Evolutionary conservation across 2,329 filamentous ascomycete species (phyloP), one percentile per base, ranked within the genome.

Genomic region (Lachnellula arida): DNA sequence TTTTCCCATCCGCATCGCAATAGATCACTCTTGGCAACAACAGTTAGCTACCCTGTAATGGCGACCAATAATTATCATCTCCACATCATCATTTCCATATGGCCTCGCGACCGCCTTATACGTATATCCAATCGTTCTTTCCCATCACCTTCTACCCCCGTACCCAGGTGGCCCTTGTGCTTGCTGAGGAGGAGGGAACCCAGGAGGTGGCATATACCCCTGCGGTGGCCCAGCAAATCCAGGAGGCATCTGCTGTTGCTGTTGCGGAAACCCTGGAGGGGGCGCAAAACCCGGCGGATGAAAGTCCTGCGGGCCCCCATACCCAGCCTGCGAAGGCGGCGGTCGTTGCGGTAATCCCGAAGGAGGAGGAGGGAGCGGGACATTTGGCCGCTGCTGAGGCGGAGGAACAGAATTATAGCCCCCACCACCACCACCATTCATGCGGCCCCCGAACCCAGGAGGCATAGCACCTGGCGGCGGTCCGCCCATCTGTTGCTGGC

Each of bases 251-350:
- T 65, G 60, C 32, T 66, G 65, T 7, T 32, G 28, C 28, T 32
- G 28, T 9, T 67, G 66, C 4, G 70, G 74, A 66, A 81, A 81
- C 1, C 77, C 78, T 25, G 71, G 70, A 25, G 79, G 78, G 11
- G 75, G 72, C 28, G 73, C 75, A 65, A 75, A 74, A 55, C 72
- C 73, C 57, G 67, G 65, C 34, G 70, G 70, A 54, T 76, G 72
- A 64, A 79, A 79, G 51, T 76, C 74, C 53, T 81, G 78, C 14
- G 81, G 85, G 9, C 86, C 87, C 43, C 86, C 86, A 67, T 87
- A 88, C 1, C 84, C 85, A 49, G 76, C 84, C 65, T 86, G 82
- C 15, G 79, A 83, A 17, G 85, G 84, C 4, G 87, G 87, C n/a
- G 87, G 87, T 40, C 87, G 76, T 55, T 86, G 84, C 40, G 87